These are phyloP conservation scores for Cephalotrichum gorgonifer DNA, from an alignment of 2,329 filamentous ascomycete species.

Conservation along the genomic window DNA sequence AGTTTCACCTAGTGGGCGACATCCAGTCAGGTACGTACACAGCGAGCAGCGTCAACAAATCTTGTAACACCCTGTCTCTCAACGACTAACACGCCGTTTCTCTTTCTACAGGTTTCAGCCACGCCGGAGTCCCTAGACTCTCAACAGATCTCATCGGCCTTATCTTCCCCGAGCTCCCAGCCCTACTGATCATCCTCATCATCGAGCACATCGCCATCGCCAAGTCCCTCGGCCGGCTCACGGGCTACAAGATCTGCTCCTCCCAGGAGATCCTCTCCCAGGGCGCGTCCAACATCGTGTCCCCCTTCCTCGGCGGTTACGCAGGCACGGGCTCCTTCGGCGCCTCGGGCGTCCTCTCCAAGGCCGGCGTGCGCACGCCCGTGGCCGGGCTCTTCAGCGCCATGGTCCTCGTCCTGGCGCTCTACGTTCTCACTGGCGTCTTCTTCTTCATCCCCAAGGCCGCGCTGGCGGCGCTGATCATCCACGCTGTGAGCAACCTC, in stretches of 20 bases:
- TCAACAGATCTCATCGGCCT: slow-evolving; percentile 42
- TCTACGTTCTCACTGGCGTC: slow-evolving; percentile 66
- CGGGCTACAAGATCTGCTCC: slow-evolving; percentile 69
- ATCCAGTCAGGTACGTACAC: slow-evolving; percentile 48
- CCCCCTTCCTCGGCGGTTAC: slow-evolving; percentile 58
- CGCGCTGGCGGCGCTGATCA: slow-evolving; percentile 64
- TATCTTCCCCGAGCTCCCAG: slow-evolving; percentile 55
- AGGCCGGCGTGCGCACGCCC: slow-evolving; percentile 71
- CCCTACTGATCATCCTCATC: slow-evolving; percentile 64
- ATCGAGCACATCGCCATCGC: slow-evolving; percentile 80
- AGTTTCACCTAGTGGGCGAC: slow-evolving; percentile 52
- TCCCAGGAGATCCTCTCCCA: slow-evolving; percentile 74
- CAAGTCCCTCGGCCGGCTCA: slow-evolving; percentile 70
- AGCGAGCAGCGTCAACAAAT: background rate
- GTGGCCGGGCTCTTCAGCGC: slow-evolving; percentile 72
- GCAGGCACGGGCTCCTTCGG: slow-evolving; percentile 37
- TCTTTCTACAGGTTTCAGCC: slow-evolving; percentile 42
- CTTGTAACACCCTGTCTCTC: too few relatives aligned
- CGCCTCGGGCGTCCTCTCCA: slow-evolving; percentile 74
- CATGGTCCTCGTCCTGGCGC: slow-evolving; percentile 61
- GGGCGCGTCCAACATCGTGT: slow-evolving; percentile 64
- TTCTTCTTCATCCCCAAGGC: slow-evolving; percentile 75
- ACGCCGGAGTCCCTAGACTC: slow-evolving; percentile 49
- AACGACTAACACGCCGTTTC: background rate
- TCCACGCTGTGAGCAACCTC: slow-evolving; percentile 71